Conservation (phyloP, 2,329 filamentous ascomycete species). For the Chrysosporium keratinophilum region DNA sequence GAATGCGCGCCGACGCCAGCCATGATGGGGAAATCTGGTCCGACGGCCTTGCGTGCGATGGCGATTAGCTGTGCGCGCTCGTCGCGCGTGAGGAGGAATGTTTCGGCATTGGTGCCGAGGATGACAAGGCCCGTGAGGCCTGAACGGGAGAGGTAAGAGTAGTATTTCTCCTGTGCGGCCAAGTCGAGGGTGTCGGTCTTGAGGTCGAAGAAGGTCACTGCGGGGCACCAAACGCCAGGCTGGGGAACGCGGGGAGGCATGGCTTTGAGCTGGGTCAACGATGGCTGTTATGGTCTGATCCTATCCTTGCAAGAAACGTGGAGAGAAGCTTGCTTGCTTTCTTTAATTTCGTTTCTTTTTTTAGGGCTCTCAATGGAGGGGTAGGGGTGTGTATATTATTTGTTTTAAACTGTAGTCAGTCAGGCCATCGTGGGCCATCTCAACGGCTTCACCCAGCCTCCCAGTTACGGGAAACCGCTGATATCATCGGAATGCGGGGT, state of each 20-base stretch:
- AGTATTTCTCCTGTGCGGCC: conserved; percentile 43
- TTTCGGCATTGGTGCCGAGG: conserved; percentile 48
- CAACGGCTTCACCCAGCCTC: background rate
- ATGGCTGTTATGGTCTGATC: background rate
- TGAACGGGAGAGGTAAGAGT: conserved; percentile 41
- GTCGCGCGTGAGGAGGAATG: conserved; percentile 49
- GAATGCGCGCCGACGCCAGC: conserved; percentile 56
- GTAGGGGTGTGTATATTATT: background rate
- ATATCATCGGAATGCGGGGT: conserved; percentile 6
- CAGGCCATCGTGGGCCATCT: background rate
- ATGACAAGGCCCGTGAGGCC: conserved; percentile 45
- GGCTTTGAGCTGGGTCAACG: background rate
- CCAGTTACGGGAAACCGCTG: background rate
- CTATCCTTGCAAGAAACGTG: background rate
- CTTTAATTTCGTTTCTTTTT: too few species aligned
- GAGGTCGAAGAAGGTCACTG: conserved; percentile 47
- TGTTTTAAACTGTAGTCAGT: background rate
- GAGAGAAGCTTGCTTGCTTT: background rate
- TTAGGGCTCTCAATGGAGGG: background rate
- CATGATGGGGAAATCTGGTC: conserved; percentile 48
- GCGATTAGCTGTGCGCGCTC: conserved; percentile 49
- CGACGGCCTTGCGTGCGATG: conserved; percentile 46
- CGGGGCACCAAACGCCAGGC: conserved; percentile 43
- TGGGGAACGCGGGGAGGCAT: conserved; percentile 21
- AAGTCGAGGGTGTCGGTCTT: conserved; percentile 41